Evolutionary conservation across 352 stramenopile species (phyloP).

Genomic region (Phytopythium cucurbitacearum): DNA sequence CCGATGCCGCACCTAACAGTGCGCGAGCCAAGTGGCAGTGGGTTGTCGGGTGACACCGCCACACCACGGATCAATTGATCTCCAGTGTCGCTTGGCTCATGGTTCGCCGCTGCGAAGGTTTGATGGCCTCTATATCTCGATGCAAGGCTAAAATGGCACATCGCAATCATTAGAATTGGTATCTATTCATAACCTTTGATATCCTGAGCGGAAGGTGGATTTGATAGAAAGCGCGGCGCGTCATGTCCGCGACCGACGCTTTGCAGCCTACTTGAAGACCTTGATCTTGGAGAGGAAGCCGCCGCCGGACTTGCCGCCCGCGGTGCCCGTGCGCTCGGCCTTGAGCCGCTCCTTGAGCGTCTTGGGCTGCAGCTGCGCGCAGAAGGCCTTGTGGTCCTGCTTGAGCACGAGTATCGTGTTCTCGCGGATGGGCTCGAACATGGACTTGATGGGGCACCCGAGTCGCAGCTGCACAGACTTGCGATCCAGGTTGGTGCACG

Average conservation of each 20-base stretch:
- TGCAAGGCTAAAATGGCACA: too few species aligned
- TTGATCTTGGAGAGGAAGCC: constrained; percentile 76
- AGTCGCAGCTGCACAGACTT: constrained; percentile 82
- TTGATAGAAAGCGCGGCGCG: too few species aligned
- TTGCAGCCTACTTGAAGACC: constrained; percentile 33
- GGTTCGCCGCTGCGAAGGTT: too few species aligned
- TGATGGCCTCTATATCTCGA: too few species aligned
- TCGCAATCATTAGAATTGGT: too few species aligned
- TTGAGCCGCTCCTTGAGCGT: constrained; percentile 73
- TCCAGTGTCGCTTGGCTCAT: too few species aligned
- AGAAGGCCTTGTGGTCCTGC: constrained; percentile 82
- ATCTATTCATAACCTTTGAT: too few species aligned
- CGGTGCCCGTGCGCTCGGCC: constrained; percentile 37
- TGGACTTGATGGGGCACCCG: constrained; percentile 69
- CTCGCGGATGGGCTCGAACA: constrained; percentile 85
- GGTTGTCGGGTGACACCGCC: too few species aligned
- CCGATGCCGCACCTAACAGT: too few species aligned
- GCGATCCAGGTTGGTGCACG: constrained; percentile 76
- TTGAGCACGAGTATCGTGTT: constrained; percentile 83
- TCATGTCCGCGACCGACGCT: not conserved
- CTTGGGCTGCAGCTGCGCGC: constrained; percentile 63
- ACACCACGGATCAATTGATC: too few species aligned
- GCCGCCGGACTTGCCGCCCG: constrained; percentile 27
- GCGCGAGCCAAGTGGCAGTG: too few species aligned
- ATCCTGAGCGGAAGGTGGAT: too few species aligned